These are phyloP conservation scores for Talaromyces sp. DNA, from an alignment of 2,329 filamentous ascomycete species.

Conservation along the genomic window DNA sequence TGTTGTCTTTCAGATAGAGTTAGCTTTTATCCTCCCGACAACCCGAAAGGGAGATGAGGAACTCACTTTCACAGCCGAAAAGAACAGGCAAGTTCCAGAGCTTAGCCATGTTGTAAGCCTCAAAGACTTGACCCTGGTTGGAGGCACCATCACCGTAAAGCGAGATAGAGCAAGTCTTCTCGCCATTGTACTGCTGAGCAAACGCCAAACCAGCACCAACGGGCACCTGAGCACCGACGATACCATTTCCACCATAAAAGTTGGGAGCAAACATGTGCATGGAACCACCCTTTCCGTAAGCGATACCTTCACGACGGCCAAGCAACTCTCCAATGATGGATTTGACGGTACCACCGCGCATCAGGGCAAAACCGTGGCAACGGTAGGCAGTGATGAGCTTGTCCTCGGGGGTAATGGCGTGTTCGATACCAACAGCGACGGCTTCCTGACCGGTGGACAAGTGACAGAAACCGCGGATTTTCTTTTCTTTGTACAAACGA, in stretches of 20 bases:
- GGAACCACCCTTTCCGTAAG: conserved; percentile 97
- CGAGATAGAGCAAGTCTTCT: conserved; percentile 80
- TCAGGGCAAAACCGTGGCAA: conserved; percentile 96
- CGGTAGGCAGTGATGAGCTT: conserved; percentile 97
- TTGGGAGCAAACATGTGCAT: conserved; percentile 99
- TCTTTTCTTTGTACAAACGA: conserved; percentile 99
- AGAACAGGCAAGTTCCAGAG: conserved; percentile 94
- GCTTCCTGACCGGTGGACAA: conserved; percentile 97
- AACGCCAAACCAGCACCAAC: conserved; percentile 96
- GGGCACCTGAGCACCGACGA: conserved; percentile 96
- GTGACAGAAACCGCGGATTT: conserved; percentile 99
- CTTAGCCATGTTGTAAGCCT: conserved; percentile 99
- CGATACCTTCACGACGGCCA: conserved; percentile 91
- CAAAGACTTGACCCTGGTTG: conserved; percentile 99
- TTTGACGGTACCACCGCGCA: conserved; percentile 87
- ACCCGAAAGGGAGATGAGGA: not conserved
- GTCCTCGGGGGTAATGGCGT: conserved; percentile 86
- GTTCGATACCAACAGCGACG: conserved; percentile 93
- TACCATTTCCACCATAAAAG: conserved; percentile 98
- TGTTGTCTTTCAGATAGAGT: conserved; percentile 70
- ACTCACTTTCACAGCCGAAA: conserved; percentile 96
- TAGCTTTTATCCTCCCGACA: not conserved
- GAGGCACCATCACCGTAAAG: conserved; percentile 97
- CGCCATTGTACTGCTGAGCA: conserved; percentile 87
- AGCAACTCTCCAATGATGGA: conserved; percentile 95